These are phyloP conservation scores for Solanum rostratum DNA, from an alignment of 257 asterid species.

Conservation along the genomic window DNA sequence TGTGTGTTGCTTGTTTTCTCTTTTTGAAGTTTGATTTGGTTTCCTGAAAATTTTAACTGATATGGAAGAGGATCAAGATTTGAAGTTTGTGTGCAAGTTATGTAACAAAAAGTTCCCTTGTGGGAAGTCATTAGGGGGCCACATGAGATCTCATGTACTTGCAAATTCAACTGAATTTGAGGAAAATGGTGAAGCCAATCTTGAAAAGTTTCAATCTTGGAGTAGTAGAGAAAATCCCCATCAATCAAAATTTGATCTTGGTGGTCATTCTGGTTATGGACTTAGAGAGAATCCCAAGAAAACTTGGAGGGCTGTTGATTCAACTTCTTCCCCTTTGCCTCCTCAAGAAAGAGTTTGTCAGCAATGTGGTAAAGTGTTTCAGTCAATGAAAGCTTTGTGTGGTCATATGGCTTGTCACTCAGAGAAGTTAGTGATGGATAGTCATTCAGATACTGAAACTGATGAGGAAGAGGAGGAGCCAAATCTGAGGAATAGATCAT, in stretches of 20 bases:
- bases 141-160: conserved; percentile 70
- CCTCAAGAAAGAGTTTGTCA: conserved; percentile 57
- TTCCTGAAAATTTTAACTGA: not conserved
- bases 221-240: not conserved
- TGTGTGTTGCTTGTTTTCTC: not conserved
- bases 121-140: conserved; percentile 87
- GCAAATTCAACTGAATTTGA: conserved; percentile 51
- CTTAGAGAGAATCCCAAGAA: conserved; percentile 86
- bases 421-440: conserved; percentile 28
- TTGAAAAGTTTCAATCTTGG: conserved; percentile 19
- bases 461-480: conserved; percentile 12
- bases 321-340: conserved; percentile 19
- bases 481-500: conserved; percentile 25
- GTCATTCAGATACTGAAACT: conserved; percentile 49
- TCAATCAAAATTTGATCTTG: conserved; percentile 23
- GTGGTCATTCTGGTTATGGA: conserved; percentile 43
- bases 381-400: conserved; percentile 79
- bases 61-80: conserved; percentile 47
- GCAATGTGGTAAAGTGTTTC: conserved; percentile 95
- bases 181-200: conserved; percentile 21
- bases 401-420: conserved; percentile 99
- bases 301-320: conserved; percentile 66
- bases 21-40: not conserved
- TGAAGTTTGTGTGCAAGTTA: conserved; percentile 50
- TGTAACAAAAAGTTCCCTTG: conserved; percentile 60